These are phyloP conservation scores for Alternaria incomplexa DNA, from an alignment of 2,329 filamentous ascomycete genomes.

Conservation along the genomic window DNA sequence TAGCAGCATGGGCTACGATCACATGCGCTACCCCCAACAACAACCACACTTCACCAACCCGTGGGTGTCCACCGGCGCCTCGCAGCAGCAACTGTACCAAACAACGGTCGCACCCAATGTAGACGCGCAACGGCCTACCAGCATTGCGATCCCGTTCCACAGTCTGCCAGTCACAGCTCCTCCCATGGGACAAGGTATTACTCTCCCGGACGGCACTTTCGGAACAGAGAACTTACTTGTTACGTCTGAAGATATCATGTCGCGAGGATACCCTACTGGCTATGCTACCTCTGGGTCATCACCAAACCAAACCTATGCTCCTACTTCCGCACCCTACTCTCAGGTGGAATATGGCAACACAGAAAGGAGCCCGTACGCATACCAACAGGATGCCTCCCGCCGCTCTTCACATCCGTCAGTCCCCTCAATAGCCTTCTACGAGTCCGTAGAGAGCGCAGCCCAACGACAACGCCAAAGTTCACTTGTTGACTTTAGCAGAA, in stretches of 20 bases:
- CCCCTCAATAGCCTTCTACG: constrained; percentile 60
- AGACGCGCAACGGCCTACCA: constrained; percentile 60
- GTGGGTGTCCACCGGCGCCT: constrained; percentile 70
- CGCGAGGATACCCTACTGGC: constrained; percentile 71
- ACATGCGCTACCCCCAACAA: constrained; percentile 69
- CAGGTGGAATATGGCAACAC: constrained; percentile 72
- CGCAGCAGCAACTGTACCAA: constrained; percentile 68
- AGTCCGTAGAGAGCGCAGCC: constrained; percentile 48
- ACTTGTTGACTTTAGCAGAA: constrained; percentile 69
- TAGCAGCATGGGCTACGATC: constrained; percentile 77
- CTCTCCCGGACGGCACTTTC: constrained; percentile 67
- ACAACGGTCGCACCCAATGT: constrained; percentile 67
- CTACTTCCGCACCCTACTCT: constrained; percentile 74
- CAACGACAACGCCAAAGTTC: constrained; percentile 63
- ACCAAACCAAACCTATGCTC: constrained; percentile 70
- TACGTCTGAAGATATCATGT: constrained; percentile 76
- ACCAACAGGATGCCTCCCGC: constrained; percentile 63
- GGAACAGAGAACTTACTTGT: constrained; percentile 72
- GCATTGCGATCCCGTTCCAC: constrained; percentile 74
- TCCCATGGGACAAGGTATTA: constrained; percentile 72
- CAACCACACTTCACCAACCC: constrained; percentile 86
- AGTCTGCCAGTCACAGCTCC: constrained; percentile 75
- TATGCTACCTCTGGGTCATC: constrained; percentile 75
- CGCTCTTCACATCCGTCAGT: constrained; percentile 88
- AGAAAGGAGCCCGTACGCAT: constrained; percentile 61